Base-by-base conservation (phyloP, 2,329 filamentous ascomycete genomes). In the Aspergillus bombycis region DNA sequence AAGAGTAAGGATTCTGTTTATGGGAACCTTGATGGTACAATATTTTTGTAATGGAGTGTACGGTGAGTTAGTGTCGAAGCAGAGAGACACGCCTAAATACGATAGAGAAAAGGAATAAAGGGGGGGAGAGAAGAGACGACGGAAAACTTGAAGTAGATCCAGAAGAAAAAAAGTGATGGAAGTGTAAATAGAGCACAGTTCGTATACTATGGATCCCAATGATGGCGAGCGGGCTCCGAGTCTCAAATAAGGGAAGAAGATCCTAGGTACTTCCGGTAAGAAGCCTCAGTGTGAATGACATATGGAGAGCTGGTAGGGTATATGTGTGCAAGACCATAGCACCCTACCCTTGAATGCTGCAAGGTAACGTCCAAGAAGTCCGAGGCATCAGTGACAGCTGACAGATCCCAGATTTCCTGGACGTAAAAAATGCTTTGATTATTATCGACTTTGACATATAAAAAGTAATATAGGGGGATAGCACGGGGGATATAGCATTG, bases 261-360 rank as follows among this genome's bases (percentile, higher is more conserved):
- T 7, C 16, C 53, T 36, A 38, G 53, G 32, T 21, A 26, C 23
- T 14, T 23, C 34, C 36, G 36, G 11, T 56, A 36, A 21, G 53
- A 58, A 9, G 57, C 57, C 54, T 34, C 46, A 62, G 57, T 57
- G 61, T 61, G 64, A 60, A 48, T 58, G 38, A 55, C 55, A 67
- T 64, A 62, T 36, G 58, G 54, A 62, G 57, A 63, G 66, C 70
- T 69, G 63, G 36, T 61, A 48, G 60, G 63, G 66, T 63, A 66
- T 68, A 70, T 63, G 65, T 68, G 72, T 71, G 74, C 68, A 70
- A 70, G 68, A 73, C 70, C 71, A 74, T 71, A 67, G 68, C 63
- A 63, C 59, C 60, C 58, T 67, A 58, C 58, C 61, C 48, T 62
- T 45, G 50, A 58, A 59, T 53, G 60, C 63, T 66, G 66, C 62